A percentile compares a stretch with the other conserved stretches of the same genome.
These are phyloP conservation scores for Hypoxylon rubiginosum DNA, from an alignment of 2,329 filamentous ascomycete species.

Conservation along the genomic window DNA sequence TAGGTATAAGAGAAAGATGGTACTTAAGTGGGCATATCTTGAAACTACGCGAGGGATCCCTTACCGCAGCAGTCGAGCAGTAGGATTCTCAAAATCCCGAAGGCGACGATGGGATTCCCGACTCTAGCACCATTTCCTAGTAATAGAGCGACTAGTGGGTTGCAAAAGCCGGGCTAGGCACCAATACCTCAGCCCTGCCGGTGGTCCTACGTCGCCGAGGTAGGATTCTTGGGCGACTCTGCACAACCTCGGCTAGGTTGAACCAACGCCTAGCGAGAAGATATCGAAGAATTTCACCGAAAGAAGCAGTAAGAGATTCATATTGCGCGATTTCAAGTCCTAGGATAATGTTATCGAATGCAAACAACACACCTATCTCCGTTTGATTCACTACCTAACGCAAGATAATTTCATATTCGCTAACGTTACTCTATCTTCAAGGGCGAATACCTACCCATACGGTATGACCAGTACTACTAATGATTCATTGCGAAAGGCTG, in stretches of 20 bases:
- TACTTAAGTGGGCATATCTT: conserved; percentile 38
- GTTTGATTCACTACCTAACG: conserved; percentile 9
- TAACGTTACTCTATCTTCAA: conserved; percentile 1
- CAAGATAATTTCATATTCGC: conserved; percentile 9
- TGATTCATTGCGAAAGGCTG: conserved; percentile 7
- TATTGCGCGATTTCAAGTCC: neutral
- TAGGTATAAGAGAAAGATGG: conserved; percentile 30
- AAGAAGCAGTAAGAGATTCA: conserved; percentile 24
- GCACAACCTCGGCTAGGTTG: conserved; percentile 14
- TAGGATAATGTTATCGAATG: conserved; percentile 10
- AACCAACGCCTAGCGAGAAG: conserved; percentile 4
- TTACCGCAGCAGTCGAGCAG: conserved; percentile 13
- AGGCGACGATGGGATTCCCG: conserved; percentile 13
- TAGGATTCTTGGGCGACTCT: conserved; percentile 17
- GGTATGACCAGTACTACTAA: conserved; percentile 7
- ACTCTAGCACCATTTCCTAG: conserved; percentile 5
- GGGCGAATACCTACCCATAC: conserved; percentile 5
- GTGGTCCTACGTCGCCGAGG: conserved; percentile 19
- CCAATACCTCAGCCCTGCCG: conserved; percentile 25
- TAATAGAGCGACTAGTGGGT: conserved; percentile 7
- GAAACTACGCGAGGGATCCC: conserved; percentile 32
- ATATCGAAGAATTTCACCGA: conserved; percentile 21
- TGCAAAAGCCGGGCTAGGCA: conserved; percentile 5
- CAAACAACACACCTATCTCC: conserved; percentile 1
- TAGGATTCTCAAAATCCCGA: conserved; percentile 26